Base-by-base conservation (phyloP, 805 yeast genomes). In the Candida berthetii region DNA sequence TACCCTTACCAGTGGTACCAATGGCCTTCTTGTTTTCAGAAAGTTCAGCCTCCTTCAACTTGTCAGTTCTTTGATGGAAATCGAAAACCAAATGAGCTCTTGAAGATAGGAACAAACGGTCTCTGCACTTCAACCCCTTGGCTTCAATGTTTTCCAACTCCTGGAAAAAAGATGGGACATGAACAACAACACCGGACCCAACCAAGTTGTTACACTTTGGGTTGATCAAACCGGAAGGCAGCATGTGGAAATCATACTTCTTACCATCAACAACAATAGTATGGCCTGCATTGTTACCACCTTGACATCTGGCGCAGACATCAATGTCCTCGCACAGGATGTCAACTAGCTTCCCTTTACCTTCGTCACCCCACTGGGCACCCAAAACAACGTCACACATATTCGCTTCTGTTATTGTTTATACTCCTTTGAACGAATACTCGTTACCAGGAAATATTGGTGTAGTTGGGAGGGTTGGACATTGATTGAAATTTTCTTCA, bases 281-380 rank as follows among this genome's bases (percentile, higher is more conserved):
- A 65, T 93, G 99, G 29, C 99, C 99, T 24, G 99, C 99, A 62
- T 93, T 93, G 73, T 93, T 93, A 60, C 99, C 99, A 66, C 99
- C 99, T 62, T 85, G 90, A 68, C 98, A 91, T 64, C 99, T 79
- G 24, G 98, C 97, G 64, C 97, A 95, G 34, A 93, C 91, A 53
- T 93, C 98, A 55, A 93, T 84, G 52, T 87, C 81, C 57, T 91
- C 98, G 67, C 98, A 95, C 40, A 93, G 75, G 42, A 93, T 72
- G 63, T 93, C 99, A 38, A 93, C 99, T 44, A 93, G 76, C 67
- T 93, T 93, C 44, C 99, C 99, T 64, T 93, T 93, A 62, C 99
- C 99, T 78, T 93, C 99, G 62, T 93, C 99, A 50, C 99, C 99
- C 99, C 99, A 93, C 69, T 93, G 99, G 67, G 98, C 72, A 45